Evolutionary conservation across 345 rosid genomes (phyloP).

Genomic region (Jatropha curcas): DNA sequence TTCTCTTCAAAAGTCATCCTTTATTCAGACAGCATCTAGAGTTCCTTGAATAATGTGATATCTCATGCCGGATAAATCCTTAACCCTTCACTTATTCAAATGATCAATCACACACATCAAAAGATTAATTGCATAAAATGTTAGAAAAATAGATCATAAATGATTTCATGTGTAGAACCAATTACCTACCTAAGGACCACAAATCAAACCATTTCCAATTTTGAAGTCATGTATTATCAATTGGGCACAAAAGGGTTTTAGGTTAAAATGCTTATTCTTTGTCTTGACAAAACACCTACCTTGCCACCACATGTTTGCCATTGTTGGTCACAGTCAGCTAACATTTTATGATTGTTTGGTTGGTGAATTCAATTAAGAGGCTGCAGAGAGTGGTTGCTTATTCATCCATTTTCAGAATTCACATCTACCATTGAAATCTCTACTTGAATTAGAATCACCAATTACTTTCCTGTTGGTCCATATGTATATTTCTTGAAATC

Average conservation of each 20-base stretch:
- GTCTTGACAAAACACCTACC: background rate
- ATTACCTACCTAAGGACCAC: background rate
- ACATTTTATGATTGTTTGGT: conserved; percentile 13
- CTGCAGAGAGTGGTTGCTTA: conserved; percentile 11
- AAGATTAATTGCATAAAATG: background rate
- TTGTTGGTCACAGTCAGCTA: conserved; percentile 13
- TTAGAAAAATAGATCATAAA: background rate
- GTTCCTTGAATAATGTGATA: no score
- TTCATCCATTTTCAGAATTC: conserved; percentile 3
- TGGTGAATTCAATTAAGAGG: conserved; percentile 24
- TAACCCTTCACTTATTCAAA: no score
- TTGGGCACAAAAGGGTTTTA: background rate
- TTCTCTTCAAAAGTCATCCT: background rate
- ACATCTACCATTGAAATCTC: conserved; percentile 20
- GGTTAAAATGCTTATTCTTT: background rate
- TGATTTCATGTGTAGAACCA: background rate
- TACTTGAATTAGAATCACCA: conserved; percentile 1
- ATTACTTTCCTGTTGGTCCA: background rate
- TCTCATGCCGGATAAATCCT: no score
- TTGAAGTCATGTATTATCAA: background rate
- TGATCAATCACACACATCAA: conserved; percentile 3
- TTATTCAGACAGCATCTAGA: no score
- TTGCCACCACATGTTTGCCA: conserved; percentile 6
- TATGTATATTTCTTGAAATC: background rate
- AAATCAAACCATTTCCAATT: background rate